Base-by-base conservation (phyloP, 139 green algal genomes). In the Tetradesmus obliquus region DNA sequence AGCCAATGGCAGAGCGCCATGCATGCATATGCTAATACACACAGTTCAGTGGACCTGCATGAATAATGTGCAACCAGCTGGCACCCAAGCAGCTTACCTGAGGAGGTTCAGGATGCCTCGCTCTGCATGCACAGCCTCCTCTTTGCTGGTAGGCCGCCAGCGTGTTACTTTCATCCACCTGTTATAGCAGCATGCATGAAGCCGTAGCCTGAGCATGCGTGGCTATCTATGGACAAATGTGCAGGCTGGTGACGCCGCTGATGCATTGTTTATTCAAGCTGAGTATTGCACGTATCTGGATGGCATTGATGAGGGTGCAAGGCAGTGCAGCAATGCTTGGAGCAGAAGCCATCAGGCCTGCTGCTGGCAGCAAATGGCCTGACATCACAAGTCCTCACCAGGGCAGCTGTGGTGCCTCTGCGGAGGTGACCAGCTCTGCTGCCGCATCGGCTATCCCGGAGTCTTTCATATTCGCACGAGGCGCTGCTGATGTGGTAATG, bases 131-230 rank as follows among this genome's bases (percentile, higher is more conserved):
- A 89, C 76, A 0, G 79, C 96, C 83, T 97, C 96, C 1, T 90
- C 24, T 13, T 79, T 91, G 2, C 82, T 93, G 3, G 94, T 97
- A 13, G 93, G 96, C 10, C 91, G 93, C 96, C 96, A 97, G 8
- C 96, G 91, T 1, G 83, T 74, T 55, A 71, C 55, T n/a, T 62
- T 89, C 55, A 85, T 92, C 86, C 90, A 89, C 85, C 90, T 86
- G 24, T 10, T 9, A 5, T 1, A 24, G 2, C 5, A 24, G 66
- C n/a, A 24, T 76, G 66, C 66, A 76, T 76, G 15, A 7, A 76
- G 5, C 19, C 60, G 60, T 71, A 4, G 66, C 66, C 66, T 66
- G 57, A 62, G 57, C 57, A 74, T n/a, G 15, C 13, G 5, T 74
- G 13, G 66, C 66, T 24, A 4, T 3, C 15, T n/a, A 15, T 5